Evolutionary conservation across 257 asterid species (phyloP), one percentile per base, ranked within the genome.

Genomic region (Misopates orontium): DNA sequence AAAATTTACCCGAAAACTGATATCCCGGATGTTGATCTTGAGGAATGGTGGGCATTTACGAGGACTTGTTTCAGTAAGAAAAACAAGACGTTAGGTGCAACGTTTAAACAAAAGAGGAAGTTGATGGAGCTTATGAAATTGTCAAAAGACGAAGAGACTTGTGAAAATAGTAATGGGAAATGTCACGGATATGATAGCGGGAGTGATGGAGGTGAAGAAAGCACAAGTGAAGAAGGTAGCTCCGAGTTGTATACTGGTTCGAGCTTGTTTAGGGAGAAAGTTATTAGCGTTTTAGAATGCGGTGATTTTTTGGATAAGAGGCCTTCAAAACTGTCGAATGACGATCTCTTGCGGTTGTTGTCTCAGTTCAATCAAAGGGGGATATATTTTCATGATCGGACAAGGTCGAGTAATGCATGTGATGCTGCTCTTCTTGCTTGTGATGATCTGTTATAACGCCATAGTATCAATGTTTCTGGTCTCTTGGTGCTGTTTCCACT

Each of bases 41-140:
- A 83, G 0, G 99, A 94, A 49, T 93, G 99, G 99, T 79, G 89
- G 79, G 92, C 95, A 0, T 94, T 88, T 71, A 88, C 95, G 0
- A 80, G 96, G 67, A 84, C 88, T 58, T 90, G 97, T 70, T 94
- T 94, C 72, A 69, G 83, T 57, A 88, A 82, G 76, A 90, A 90
- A 71, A 90, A 94, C 80, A 94, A 86, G 69, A 94, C 99, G 4
- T 66, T 94, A 19, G 97, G 99, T 5, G 97, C 97, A 8, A 86
- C 71, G 16, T 86, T 94, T 73, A 90, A 86, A 92, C 88, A 86
- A 75, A 94, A 94, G 89, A 85, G 73, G 78, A 88, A 79, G 82
- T 32, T 85, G 68, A 68, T 74, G 78, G 98, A 92, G 83, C 76
- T 94, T 52, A 79, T 80, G 90, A 77, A 78, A 42, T 52, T 80